These are phyloP conservation scores for Nectriaceae sp. DNA, from an alignment of 2,329 filamentous ascomycete species.

Conservation along the genomic window DNA sequence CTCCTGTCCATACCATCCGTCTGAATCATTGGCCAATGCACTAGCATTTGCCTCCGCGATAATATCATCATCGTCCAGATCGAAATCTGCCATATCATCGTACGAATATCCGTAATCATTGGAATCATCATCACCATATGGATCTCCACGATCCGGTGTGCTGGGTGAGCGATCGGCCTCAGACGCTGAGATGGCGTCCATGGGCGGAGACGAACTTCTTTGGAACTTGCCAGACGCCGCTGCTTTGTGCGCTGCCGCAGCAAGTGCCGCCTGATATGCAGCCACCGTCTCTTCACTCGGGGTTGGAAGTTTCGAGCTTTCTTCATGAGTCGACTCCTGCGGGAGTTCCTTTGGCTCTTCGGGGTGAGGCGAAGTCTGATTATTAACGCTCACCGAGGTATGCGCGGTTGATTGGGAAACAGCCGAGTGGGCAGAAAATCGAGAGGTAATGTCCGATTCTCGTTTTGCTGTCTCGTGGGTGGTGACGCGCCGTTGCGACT, in stretches of 20 bases:
- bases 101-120: conserved; percentile 58
- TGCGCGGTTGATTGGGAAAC: conserved; percentile 51
- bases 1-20: conserved; percentile 94
- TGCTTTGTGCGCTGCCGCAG: conserved; percentile 77
- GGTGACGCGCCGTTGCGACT: conserved; percentile 45
- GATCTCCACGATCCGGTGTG: conserved; percentile 10
- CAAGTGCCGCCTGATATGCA: conserved; percentile 82
- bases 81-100: conserved; percentile 67
- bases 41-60: conserved; percentile 95
- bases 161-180: conserved; percentile 13
- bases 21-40: conserved; percentile 86
- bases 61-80: conserved; percentile 82
- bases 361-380: conserved; percentile 13
- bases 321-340: conserved; percentile 13
- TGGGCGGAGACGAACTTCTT: conserved; percentile 53
- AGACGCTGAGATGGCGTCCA: conserved; percentile 21
- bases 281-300: conserved; percentile 40
- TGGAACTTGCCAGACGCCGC: conserved; percentile 75
- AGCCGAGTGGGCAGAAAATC: conserved; percentile 46
- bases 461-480: conserved; percentile 37
- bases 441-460: conserved; percentile 49
- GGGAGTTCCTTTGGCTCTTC: conserved; percentile 5
- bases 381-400: conserved; percentile 48
- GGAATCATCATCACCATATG: conserved; percentile 46
- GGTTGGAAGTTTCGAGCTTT: conserved; percentile 11